Evolutionary conservation across 257 asterid species (phyloP).

Genomic region (Cordia subcordata): DNA sequence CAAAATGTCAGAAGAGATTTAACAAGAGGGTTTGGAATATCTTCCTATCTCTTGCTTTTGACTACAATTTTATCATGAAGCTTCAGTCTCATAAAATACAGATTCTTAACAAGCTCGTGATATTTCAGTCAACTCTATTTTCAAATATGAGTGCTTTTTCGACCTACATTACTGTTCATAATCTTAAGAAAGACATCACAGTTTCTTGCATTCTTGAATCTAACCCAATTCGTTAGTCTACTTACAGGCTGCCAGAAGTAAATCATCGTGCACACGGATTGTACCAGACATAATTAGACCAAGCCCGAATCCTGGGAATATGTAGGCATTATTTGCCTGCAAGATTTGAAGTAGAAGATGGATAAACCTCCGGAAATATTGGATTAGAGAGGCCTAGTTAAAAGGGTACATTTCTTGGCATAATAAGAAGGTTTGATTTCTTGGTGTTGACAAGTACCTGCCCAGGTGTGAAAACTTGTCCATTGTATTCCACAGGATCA

Average conservation of each 20-base stretch:
- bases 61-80: no score
- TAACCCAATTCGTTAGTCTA: constrained; percentile 1
- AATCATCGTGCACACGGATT: constrained; percentile 82
- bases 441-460: constrained; percentile 49
- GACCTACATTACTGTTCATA: no score
- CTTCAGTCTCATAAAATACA: no score
- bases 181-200: not conserved
- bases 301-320: constrained; percentile 93
- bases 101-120: no score
- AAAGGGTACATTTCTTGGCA: not conserved
- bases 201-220: not conserved
- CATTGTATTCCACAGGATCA: constrained; percentile 68
- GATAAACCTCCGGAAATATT: not conserved
- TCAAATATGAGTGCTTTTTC: no score
- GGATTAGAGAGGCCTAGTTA: not conserved
- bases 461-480: constrained; percentile 60
- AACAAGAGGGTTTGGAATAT: no score
- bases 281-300: constrained; percentile 94
- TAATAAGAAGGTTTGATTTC: not conserved
- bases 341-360: not conserved
- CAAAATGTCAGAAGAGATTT: not conserved
- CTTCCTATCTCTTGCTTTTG: no score
- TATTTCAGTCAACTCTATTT: no score
- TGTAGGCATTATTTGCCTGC: constrained; percentile 94
- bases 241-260: constrained; percentile 91